Base-by-base conservation (phyloP, 192 early-diverging fungal genomes). In the Entophlyctis helioformis region DNA sequence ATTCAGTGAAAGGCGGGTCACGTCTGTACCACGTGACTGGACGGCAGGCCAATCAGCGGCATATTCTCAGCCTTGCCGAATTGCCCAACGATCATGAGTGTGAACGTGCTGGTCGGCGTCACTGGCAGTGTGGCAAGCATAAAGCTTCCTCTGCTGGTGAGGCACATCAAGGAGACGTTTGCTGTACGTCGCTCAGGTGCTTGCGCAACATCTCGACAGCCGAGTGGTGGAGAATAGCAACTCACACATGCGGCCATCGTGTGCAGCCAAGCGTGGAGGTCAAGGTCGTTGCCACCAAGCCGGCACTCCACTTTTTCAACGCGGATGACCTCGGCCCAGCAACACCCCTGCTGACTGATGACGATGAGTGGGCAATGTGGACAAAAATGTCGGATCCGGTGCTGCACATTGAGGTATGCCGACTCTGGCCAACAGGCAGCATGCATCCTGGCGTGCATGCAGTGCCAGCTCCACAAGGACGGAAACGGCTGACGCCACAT, bases 111-210 rank as follows among this genome's bases (percentile, higher is more conserved):
- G 2, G 64, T 96, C 29, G 88, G 76, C 5, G 75, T 80, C 0
- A 91, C 92, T 0, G 92, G 92, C 26, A 89, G 86, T 51, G 89
- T 96, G 12, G 89, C 92, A 11, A 81, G 80, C 50, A 74, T 96
- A 42, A 96, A 96, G 59, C 62, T 96, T 22, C 86, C 89, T 11
- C 44, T 69, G 22, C 75, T 96, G 12, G 80, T 87, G 11, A 25
- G 47, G 20, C 42, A 50, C 0, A 53, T 86, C 7, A 28, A 51
- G 32, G 36, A 46, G 19, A 28, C 28, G 18, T 42, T 56, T 13
- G 62, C 74, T 39, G 67, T 72, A 52, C 29, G 29, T 37, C 44
- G 13, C 20, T 3, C 37, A 23, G 33, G 2, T 8, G 36, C 9
- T 11, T 2, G 34, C 13, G 16, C 35, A n/a, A 9, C 19, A 38